Base-by-base conservation (phyloP, 345 rosid species). In the Eucalyptus coolabah region DNA sequence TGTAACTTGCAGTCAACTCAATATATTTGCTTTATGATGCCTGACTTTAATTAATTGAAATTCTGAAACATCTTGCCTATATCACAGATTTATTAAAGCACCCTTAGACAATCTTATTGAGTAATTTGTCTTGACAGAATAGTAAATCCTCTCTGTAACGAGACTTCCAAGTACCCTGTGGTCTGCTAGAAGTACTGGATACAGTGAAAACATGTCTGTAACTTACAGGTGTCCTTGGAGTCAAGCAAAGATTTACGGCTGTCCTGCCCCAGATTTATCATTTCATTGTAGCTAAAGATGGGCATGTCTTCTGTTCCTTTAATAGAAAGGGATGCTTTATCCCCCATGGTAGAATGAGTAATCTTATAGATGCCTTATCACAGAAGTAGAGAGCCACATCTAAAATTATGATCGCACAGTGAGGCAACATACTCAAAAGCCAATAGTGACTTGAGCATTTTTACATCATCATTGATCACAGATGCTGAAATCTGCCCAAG, bases 271-370 rank as follows among this genome's bases (percentile, higher is more conserved):
- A 97, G 90, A 53, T 93, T 92, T 90, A 95, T 87, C 40, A 98
- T 91, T 86, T 98, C 98, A 10, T 92, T 89, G 91, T 96, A 98
- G 88, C 87, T 93, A 88, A 93, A 97, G 87, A 95, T 89, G 83
- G 99, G 96, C 26, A 91, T 85, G 60, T 65, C 91, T 87, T 91
- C 87, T 86, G 88, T 92, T 90, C 92, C 90, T 49, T 82, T 81
- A 90, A 87, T 86, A 86, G 92, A 90, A 86, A 95, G 87, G 56
- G 90, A 87, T 12, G 95, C 91, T 95, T 96, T 96, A 54, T 96
- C 95, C 11, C 98, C 98, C 97, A 97, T 40, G 95, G 99, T 87
- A 97, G 94, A 86, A 97, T 91, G 90, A 97, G 92, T 92, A 96
- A 97, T 89, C 91, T 95, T 87, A 95, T 88, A 85, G 94, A 51